Base-by-base conservation (phyloP, 1,139 yeast genomes). In the Hyphopichia fennica region DNA sequence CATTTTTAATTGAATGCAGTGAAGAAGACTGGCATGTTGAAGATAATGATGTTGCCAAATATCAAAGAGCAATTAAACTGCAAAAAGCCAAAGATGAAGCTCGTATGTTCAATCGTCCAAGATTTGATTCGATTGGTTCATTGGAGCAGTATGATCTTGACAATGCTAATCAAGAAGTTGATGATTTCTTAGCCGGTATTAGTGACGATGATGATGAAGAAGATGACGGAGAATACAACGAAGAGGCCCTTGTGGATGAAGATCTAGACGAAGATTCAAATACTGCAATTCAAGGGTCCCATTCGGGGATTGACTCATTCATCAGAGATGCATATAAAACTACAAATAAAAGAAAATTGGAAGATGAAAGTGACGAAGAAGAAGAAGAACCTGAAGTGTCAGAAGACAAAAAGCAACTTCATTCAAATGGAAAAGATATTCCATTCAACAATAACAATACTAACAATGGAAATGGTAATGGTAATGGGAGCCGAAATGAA, bases 81-180 rank as follows among this genome's bases (percentile, higher is more conserved):
- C 62, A 55, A 41, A 44, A 45, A 27, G 56, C 54, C 20, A 46
- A 46, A 22, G 43, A 45, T 22, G 43, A 34, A 25, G 40, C 43
- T 18, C 37, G 37, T 17, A 11, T 20, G 20, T 36, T 43, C 32
- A 20, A 38, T 10, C 47, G 64, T 20, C 51, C 61, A 34, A 40
- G 71, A 47, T 49, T 56, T 53, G 60, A 72, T 40, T 60, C 67
- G 0, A 48, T 62, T 6, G 57, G 62, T 3, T 56, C 69, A 1
- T 52, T 69, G 34, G 73, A 68, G 43, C 72, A 65, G 37, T 72
- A 71, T 47, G 75, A 79, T 46, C 74, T 80, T 60, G 79, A 72
- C 38, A 82, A 77, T 31, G 79, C 82, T 19, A 77, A 76, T 47
- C 78, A 76, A 45, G 86, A 81, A 51, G 80, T 81, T 41, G 82